phyloP scores from a whole-genome alignment of 179 eudicot genomes.

The Vitellaria paradoxa region DNA sequence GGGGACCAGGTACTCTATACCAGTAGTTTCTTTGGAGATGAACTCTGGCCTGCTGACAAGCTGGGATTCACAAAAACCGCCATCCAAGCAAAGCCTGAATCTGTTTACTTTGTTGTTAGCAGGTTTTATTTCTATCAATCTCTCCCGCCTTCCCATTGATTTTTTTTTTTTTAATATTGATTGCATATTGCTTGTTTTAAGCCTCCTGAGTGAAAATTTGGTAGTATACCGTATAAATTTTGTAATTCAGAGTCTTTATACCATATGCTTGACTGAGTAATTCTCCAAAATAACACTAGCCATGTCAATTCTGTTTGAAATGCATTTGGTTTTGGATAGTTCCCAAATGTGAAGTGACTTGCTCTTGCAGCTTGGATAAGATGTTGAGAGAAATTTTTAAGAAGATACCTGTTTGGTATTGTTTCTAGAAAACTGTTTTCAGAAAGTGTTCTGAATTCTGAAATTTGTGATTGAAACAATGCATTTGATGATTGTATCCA shows the following conservation, averaged over 20 bases:
- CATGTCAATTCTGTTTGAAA: slow-evolving; percentile 6
- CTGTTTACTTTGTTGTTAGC: slow-evolving; percentile 90
- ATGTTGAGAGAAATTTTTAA: neutral
- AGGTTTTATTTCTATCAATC: slow-evolving; percentile 32
- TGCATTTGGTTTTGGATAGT: neutral
- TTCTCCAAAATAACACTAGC: neutral
- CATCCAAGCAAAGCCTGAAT: slow-evolving; percentile 93
- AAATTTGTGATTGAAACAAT: too few species aligned
- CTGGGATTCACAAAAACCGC: slow-evolving; percentile 97
- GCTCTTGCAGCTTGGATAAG: neutral
- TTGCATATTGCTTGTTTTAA: neutral
- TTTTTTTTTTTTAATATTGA: neutral
- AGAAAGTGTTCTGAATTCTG: too few species aligned
- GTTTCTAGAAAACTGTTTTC: too few species aligned
- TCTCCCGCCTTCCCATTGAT: neutral
- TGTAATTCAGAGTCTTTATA: too few species aligned
- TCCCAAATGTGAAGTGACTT: neutral
- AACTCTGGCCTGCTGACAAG: slow-evolving; percentile 98
- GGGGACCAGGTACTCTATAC: slow-evolving; percentile 97
- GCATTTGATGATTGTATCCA: too few species aligned
- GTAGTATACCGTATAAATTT: too few species aligned
- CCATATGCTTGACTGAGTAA: neutral
- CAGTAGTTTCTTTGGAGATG: slow-evolving; percentile 99
- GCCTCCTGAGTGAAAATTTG: neutral
- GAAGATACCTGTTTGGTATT: neutral